These are phyloP conservation scores for Penicillium turbatum DNA, from an alignment of 495 filamentous ascomycete species.

Conservation along the genomic window DNA sequence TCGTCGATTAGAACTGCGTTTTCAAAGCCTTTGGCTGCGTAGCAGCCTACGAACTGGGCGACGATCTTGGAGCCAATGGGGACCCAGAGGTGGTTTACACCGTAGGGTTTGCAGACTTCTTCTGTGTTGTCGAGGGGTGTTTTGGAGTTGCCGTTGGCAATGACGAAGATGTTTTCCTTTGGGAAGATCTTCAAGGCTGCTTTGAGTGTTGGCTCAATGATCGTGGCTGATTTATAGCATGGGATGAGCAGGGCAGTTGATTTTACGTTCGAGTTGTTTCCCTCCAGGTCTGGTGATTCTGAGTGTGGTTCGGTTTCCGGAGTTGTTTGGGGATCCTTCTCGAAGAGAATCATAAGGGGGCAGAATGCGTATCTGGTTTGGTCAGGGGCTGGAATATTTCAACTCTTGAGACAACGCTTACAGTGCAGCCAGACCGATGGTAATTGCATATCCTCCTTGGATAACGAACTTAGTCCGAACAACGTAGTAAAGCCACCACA, in stretches of 20 bases:
- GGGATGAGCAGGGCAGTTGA: conserved; percentile 46
- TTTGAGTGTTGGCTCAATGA: conserved; percentile 40
- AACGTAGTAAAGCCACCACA: conserved; percentile 40
- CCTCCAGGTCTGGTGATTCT: conserved; percentile 8
- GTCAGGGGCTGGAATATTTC: not conserved
- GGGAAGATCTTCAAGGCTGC: conserved; percentile 47
- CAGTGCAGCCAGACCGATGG: conserved; percentile 32
- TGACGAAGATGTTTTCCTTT: conserved; percentile 40
- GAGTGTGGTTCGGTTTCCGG: not conserved
- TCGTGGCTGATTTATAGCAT: conserved; percentile 42
- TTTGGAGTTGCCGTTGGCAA: conserved; percentile 41
- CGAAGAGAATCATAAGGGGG: conserved; percentile 37
- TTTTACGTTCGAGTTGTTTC: conserved; percentile 17
- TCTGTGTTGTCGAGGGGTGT: conserved; percentile 42
- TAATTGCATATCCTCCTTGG: conserved; percentile 34
- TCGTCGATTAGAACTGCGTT: conserved; percentile 47
- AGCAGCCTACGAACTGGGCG: conserved; percentile 45
- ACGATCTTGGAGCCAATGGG: conserved; percentile 42
- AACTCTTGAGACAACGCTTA: conserved; percentile 11
- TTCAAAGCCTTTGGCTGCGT: conserved; percentile 37
- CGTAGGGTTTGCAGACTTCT: conserved; percentile 40
- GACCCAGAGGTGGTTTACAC: conserved; percentile 39
- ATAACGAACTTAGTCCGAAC: conserved; percentile 35
- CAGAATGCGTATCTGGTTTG: conserved; percentile 34
- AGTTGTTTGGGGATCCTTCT: conserved; percentile 29